A percentile compares a stretch with the other conserved stretches of the same genome.
Evolutionary conservation across 305 asterid species (phyloP).

Genomic region (Ilex paraguariensis): DNA sequence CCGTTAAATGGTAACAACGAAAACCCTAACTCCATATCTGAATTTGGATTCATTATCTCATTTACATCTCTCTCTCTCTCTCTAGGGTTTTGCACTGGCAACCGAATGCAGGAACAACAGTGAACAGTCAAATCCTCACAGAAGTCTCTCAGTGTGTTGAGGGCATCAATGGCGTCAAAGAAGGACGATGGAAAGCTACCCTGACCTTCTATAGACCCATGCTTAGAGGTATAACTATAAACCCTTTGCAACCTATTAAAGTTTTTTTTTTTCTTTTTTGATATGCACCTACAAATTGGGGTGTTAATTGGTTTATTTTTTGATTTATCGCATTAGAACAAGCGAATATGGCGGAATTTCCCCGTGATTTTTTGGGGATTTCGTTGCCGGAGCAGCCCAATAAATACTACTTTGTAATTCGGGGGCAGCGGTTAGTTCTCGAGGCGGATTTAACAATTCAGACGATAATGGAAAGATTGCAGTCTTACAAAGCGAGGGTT

Average conservation of each 20-base stretch:
- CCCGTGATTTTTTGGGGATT: constrained; percentile 90
- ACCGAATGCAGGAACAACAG: constrained; percentile 79
- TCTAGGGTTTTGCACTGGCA: constrained; percentile 90
- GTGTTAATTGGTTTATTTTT: not conserved
- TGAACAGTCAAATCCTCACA: constrained; percentile 69
- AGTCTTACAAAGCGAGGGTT: constrained; percentile 79
- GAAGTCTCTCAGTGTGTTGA: constrained; percentile 90
- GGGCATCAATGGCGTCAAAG: constrained; percentile 77
- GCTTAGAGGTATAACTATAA: constrained; percentile 39
- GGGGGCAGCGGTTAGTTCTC: constrained; percentile 78
- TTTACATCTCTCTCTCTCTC: constrained; percentile 1
- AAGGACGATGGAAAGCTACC: constrained; percentile 80
- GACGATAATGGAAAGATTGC: constrained; percentile 82
- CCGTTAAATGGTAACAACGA: too few relatives aligned
- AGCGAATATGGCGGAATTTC: constrained; percentile 48
- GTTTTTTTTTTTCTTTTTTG: too few relatives aligned
- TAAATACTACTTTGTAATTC: constrained; percentile 71
- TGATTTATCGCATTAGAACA: constrained; percentile 32
- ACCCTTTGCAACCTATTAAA: too few relatives aligned
- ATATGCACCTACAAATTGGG: too few relatives aligned
- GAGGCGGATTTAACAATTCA: constrained; percentile 86
- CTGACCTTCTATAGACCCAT: constrained; percentile 79
- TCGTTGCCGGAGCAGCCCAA: constrained; percentile 83
- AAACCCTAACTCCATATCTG: too few relatives aligned
- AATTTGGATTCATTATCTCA: too few relatives aligned